phyloP scores from a whole-genome alignment of 2,329 filamentous ascomycete species.

The Phoma sp. region DNA sequence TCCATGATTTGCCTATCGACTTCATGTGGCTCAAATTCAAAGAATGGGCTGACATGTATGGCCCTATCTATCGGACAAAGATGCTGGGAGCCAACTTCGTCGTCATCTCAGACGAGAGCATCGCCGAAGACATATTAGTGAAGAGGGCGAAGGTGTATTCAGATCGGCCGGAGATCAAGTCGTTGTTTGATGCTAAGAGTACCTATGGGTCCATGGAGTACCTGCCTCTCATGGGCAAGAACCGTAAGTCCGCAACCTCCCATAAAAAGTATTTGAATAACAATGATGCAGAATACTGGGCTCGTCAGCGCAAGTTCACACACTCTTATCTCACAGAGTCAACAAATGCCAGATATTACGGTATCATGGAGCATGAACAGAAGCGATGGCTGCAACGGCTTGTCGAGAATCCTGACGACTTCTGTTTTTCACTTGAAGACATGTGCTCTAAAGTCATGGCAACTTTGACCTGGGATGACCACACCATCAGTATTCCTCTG shows the following conservation, averaged over 20 bases:
- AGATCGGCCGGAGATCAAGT: slow-evolving; percentile 58
- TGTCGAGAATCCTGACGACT: slow-evolving; percentile 58
- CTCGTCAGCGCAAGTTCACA: slow-evolving; percentile 60
- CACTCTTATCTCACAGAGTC: slow-evolving; percentile 59
- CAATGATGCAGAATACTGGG: slow-evolving; percentile 56
- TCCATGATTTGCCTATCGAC: slow-evolving; percentile 46
- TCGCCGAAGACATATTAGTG: slow-evolving; percentile 60
- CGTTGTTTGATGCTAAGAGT: slow-evolving; percentile 62
- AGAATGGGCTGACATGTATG: slow-evolving; percentile 44
- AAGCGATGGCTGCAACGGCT: slow-evolving; percentile 61
- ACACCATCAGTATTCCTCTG: slow-evolving; percentile 55
- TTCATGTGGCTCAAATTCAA: slow-evolving; percentile 61
- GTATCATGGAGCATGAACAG: slow-evolving; percentile 59
- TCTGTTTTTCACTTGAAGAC: slow-evolving; percentile 59
- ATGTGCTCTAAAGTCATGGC: slow-evolving; percentile 65
- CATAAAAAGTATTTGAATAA: slow-evolving; percentile 14
- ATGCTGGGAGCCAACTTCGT: slow-evolving; percentile 54
- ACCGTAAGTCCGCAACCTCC: slow-evolving; percentile 49
- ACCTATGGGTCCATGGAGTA: slow-evolving; percentile 63
- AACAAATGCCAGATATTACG: slow-evolving; percentile 53
- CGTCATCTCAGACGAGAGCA: slow-evolving; percentile 58
- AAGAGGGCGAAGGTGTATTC: slow-evolving; percentile 60
- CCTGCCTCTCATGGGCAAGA: slow-evolving; percentile 62
- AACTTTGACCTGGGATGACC: slow-evolving; percentile 61
- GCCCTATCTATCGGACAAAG: slow-evolving; percentile 45